phyloP scores from a whole-genome alignment of 176 grass and related monocot species.

The Lolium perenne region DNA sequence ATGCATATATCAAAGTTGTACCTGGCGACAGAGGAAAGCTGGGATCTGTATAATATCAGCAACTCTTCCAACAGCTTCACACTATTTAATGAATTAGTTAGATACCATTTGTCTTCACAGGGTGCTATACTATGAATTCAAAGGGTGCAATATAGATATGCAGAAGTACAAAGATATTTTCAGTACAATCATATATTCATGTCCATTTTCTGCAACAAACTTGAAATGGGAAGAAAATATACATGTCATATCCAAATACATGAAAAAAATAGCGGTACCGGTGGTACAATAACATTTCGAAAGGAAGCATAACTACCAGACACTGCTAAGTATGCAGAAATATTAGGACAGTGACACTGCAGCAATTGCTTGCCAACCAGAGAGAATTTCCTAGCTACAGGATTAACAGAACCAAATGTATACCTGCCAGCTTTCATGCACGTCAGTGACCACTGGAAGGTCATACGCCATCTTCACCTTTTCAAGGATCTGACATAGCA shows the following conservation, averaged over 20 bases:
- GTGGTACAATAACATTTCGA: not conserved
- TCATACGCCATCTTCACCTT: constrained; percentile 87
- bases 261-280: not conserved
- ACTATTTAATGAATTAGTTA: constrained; percentile 59
- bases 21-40: constrained; percentile 97
- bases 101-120: not conserved
- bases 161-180: not conserved
- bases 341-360: not conserved
- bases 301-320: not conserved
- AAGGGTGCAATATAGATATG: constrained; percentile 28
- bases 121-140: constrained; percentile 1
- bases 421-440: constrained; percentile 96
- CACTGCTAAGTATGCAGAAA: constrained; percentile 16
- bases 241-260: constrained; percentile 13
- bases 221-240: not conserved
- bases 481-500: constrained; percentile 74
- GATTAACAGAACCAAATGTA: constrained; percentile 9
- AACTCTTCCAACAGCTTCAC: constrained; percentile 94
- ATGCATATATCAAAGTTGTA: constrained; percentile 33
- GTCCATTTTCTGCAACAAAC: not conserved
- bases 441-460: constrained; percentile 89
- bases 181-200: not conserved
- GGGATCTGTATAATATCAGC: constrained; percentile 99
- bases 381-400: not conserved
- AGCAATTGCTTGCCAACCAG: constrained; percentile 15